Evolutionary conservation across 176 grass and related monocot species (phyloP), one percentile per base, ranked within the genome.

Genomic region (Alloteropsis semialata): DNA sequence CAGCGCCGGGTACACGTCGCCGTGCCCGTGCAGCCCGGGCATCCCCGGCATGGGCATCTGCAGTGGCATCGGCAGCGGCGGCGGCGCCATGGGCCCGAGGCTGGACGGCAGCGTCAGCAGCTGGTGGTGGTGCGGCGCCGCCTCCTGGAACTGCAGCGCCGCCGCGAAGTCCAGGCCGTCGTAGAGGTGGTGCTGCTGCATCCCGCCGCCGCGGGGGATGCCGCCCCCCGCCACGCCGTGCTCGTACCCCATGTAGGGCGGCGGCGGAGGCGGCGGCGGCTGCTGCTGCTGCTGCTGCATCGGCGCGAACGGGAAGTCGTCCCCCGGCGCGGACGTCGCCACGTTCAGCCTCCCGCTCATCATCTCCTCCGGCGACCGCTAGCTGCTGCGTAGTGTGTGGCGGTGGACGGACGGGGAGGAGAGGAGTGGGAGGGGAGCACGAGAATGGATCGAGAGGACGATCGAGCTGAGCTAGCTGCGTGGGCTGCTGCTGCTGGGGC

Each of bases 301-400:
- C 60, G 84, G 51, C 69, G 58, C 51, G 84, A 86, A 89, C 9
- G 71, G 57, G 68, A 84, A 94, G 55, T 84, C 86, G 22, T 80
- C 80, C 42, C 79, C 28, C 9, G 61, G 21, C 1, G 50, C 42
- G 22, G 83, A 48, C 53, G 76, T 74, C 29, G 57, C 62, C 46
- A 69, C 37, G 86, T 90, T 87, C 81, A 83, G 27, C 75, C 86
- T 84, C 9, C 74, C 76, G 84, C 84, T 87, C 87, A 89, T 87
- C 87, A 89, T 81, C 54, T 42, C 53, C 44, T 55, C 53, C 53
- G 21, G 53, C 17, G 8, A 21, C 34, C 0, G 33, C 61, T 3
- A n/a, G n/a, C n/a, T n/a, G n/a, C n/a, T n/a, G 25, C 16, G 33
- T 34, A 15, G 29, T 43, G 38, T 25, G 38, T 18, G 44, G 48